phyloP scores from a whole-genome alignment of 306 rosid genomes.

The Rosa rugosa region DNA sequence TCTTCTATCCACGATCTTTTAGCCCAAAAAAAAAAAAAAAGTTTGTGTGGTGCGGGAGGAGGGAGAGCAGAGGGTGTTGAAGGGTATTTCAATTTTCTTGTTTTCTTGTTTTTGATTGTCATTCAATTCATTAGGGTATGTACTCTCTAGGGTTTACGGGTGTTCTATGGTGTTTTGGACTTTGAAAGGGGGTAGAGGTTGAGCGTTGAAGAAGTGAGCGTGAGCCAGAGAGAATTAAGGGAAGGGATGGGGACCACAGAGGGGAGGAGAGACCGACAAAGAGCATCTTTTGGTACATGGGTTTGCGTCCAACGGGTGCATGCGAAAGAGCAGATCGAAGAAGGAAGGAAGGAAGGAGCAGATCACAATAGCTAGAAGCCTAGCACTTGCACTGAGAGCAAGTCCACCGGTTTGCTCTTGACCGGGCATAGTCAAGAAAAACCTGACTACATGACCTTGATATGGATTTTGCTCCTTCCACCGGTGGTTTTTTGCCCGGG shows the following conservation, averaged over 20 bases:
- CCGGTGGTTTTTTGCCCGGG: too few species aligned
- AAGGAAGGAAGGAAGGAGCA: background rate
- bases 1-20: too few species aligned
- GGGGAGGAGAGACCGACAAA: conserved; percentile 55
- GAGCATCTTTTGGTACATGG: conserved; percentile 69
- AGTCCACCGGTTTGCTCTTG: too few species aligned
- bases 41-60: too few species aligned
- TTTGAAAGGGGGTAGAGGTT: background rate
- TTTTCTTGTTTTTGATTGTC: too few species aligned
- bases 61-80: too few species aligned
- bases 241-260: conserved; percentile 7
- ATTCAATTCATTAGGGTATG: background rate
- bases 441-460: too few species aligned
- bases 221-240: background rate
- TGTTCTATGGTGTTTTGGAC: background rate
- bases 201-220: background rate
- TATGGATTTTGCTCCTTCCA: too few species aligned
- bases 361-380: conserved; percentile 8
- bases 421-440: too few species aligned
- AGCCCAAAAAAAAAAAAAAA: too few species aligned
- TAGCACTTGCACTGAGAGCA: background rate
- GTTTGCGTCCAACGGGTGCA: conserved; percentile 34
- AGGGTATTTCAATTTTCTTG: too few species aligned
- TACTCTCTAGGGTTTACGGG: background rate
- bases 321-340: conserved; percentile 20